Evolutionary conservation across 257 asterid species (phyloP), one percentile per base, ranked within the genome.

Genomic region (Solanum habrochaites): DNA sequence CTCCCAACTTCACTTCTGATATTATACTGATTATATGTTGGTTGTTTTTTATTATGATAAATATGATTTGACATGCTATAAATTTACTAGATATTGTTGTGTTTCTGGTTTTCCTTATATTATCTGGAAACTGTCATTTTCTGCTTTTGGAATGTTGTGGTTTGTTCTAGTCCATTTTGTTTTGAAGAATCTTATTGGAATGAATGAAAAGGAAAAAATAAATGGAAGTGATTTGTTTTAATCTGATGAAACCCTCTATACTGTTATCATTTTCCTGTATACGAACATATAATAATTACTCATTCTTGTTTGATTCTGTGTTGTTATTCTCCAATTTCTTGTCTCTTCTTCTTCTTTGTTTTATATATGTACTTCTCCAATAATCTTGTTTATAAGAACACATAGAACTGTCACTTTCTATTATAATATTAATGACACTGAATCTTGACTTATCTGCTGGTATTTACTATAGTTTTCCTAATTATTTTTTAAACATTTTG

Each of bases 131-230:
- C 91, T 90, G 89, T 83, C 91, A 69, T 89, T 92, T 92, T 90
- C 90, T 49, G 35, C 64, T 70, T 92, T 93, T 94, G 98, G 94
- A 93, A 83, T 91, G 89, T 93, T 93, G 91, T 93, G 92, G 91
- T 90, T 92, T 90, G 96, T 91, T 49, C 89, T 78, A 37, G 87
- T 90, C 87, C 70, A 86, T 62, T 93, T 94, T 91, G 85, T 64
- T 62, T 29, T 49, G 83, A 89, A 89, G 95, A 94, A 94, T 96
- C 94, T 91, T 90, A 83, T 88, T 77, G 85, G 88, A 49, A 85
- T 43, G 85, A 78, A 47, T 11, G 56, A 45, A 27, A 45, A 27
- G 6, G 64, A 56, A 11, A 47, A 27, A 47, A 45, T 15, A 78
- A 29, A 49, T 29, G 16, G 11, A 81, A 49, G 45, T 31, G 84